Evolutionary conservation across 106 monocot species (phyloP), one percentile per base, ranked within the genome.

Genomic region (Acorus calamus): DNA sequence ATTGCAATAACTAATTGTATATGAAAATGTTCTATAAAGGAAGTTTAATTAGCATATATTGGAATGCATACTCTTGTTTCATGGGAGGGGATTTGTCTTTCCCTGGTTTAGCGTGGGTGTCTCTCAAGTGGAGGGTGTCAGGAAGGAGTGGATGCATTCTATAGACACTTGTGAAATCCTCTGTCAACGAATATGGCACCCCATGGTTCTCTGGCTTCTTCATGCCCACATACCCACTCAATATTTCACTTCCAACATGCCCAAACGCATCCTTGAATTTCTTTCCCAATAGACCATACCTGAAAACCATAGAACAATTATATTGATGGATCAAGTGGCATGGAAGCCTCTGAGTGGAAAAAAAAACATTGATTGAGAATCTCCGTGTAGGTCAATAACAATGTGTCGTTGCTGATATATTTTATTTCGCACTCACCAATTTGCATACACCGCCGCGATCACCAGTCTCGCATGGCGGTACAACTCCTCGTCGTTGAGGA

Each of bases 231-330:
- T 82, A 82, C 14, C 86, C 86, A 14, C 75, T 64, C 11, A 86
- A 61, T 8, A 46, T 6, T 3, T 76, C 50, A 5, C 86, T 82
- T 28, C 86, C 86, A 44, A 86, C 63, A 44, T 81, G 75, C 11
- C 86, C 86, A 52, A 86, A 86, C 2, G 49, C 70, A 41, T 69
- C 62, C 71, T 86, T 86, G 13, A 86, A 73, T 8, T 2, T 68
- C 60, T 86, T 86, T 28, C 86, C 86, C 47, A 86, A 48, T 11
- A 86, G 51, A 3, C 86, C 86, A 57, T 86, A 86, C 81, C 85
- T 85, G 47, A 42, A 57, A 41, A 2, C 28, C 28, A 28, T 28
- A 28, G 28, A 28, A 28, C 28, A 42, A 57, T 7, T 3, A 43
- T 11, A 9, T 4, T 28, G 9, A 43, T 63, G n/a, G 3, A 3